Base-by-base conservation (phyloP, 192 early-diverging fungal species). In the Gamsiella multidivaricata region DNA sequence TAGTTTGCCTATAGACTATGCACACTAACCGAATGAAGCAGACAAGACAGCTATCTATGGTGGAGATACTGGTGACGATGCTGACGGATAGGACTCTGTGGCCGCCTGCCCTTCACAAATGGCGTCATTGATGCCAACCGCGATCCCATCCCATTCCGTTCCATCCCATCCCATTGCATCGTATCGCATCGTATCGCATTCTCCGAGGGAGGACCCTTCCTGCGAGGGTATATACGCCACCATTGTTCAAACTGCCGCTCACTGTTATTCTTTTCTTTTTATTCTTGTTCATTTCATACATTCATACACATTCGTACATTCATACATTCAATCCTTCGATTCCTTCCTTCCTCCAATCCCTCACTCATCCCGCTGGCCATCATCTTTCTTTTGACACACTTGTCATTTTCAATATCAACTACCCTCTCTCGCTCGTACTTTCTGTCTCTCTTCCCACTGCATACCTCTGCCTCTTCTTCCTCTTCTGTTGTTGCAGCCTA, bases 211-310 rank as follows among this genome's bases (percentile, higher is more conserved):
- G n/a, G n/a, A n/a, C n/a, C n/a, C n/a, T n/a, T n/a, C n/a, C n/a
- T n/a, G n/a, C n/a, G n/a, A n/a, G n/a, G n/a, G n/a, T n/a, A n/a
- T n/a, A n/a, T n/a, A n/a, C n/a, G n/a, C n/a, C n/a, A n/a, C n/a
- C n/a, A n/a, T n/a, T n/a, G n/a, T 50, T 12, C 9, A 50, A 20
- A 20, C 6, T 50, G 20, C 6, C 20, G 45, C 5, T 15, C 20
- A 7, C 15, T 22, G 33, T 33, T 55, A 25, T 55, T 66, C 55
- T 15, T 53, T 43, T 7, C 29, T 54, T 42, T 39, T 51, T 65
- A 10, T 22, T 32, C 18, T 47, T n/a, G 17, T 54, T 54, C 25
- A 54, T 23, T n/a, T n/a, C n/a, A n/a, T n/a, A n/a, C n/a, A 22
- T n/a, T 46, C 36, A 28, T 22, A 31, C 8, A 17, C 22, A 31